Evolutionary conservation across 768 basidiomycete genomes (phyloP), one percentile per base, ranked within the genome.

Genomic region (Multifurca ochricompacta): DNA sequence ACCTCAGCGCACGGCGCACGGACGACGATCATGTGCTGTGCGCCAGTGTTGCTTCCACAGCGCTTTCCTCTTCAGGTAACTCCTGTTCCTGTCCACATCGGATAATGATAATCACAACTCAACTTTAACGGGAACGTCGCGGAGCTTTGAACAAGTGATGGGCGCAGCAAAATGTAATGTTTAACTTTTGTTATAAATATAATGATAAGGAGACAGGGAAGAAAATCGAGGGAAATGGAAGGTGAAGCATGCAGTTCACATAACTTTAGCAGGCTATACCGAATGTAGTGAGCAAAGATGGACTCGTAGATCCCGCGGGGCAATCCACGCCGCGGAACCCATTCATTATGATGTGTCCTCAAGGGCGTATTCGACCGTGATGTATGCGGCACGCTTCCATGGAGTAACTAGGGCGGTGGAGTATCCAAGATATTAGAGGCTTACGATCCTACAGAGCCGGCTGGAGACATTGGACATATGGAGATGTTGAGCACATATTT

Each of bases 21-120:
- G 23, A 32, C 16, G 16, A 39, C 13, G 25, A 28, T 31, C n/a
- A 50, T 19, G 40, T 27, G 27, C 18, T 14, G n/a, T 13, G 30
- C 14, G 27, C 18, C 28, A n/a, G 27, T 23, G n/a, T 16, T 30
- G 11, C n/a, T 14, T 36, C 5, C 36, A 32, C 16, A n/a, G 41
- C 36, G 42, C 34, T 19, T 49, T n/a, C 27, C 6, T 27, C 35
- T 30, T 31, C 34, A 10, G 19, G 10, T 3, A 14, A 41, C 21
- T 18, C 18, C 27, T 27, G 56, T 63, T 73, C 7, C 65, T 65
- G 14, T 65, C 40, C 52, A 67, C 9, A 56, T 66, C 0, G 69
- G 70, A 6, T 65, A 68, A 54, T 56, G 53, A 4, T 63, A 71
- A 58, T 68, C 27, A 64, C 68, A 10, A 68, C 69, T n/a, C 63